phyloP scores from a whole-genome alignment of 2,329 filamentous ascomycete genomes.

The Pezicula neosporulosa region DNA sequence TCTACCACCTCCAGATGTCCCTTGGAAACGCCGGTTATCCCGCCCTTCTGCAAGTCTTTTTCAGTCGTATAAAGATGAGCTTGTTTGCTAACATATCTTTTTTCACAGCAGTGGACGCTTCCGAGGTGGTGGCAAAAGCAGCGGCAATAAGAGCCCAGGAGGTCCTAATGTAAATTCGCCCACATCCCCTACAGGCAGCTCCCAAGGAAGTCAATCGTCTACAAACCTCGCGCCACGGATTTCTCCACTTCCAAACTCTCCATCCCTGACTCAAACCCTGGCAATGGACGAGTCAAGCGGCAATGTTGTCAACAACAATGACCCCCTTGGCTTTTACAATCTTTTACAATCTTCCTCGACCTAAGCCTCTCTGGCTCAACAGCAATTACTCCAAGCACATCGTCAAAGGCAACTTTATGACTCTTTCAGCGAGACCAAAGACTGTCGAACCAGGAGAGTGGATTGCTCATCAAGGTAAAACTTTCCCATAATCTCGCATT shows the following conservation, averaged over 20 bases:
- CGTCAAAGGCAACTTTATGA: conserved; percentile 97
- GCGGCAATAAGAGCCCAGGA: conserved; percentile 48
- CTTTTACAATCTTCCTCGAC: conserved; percentile 61
- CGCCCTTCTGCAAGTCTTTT: neutral
- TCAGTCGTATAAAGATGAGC: neutral
- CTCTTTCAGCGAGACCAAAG: conserved; percentile 85
- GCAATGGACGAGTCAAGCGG: conserved; percentile 57
- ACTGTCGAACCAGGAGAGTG: conserved; percentile 93
- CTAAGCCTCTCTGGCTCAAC: conserved; percentile 72
- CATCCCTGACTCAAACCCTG: conserved; percentile 63
- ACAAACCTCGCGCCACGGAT: conserved; percentile 53
- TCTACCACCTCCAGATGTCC: neutral
- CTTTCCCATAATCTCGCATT: neutral
- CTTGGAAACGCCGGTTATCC: neutral
- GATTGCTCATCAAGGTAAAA: conserved; percentile 87
- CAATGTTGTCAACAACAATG: conserved; percentile 31
- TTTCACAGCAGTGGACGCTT: conserved; percentile 52
- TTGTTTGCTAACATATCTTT: conserved; percentile 19
- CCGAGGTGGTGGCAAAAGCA: conserved; percentile 50
- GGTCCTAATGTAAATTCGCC: conserved; percentile 45
- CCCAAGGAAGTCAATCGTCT: conserved; percentile 49
- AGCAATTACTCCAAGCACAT: conserved; percentile 77
- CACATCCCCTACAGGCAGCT: conserved; percentile 39
- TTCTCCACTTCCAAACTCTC: conserved; percentile 59
- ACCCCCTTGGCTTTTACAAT: conserved; percentile 57